These are phyloP conservation scores for Chaetomiaceae sp. DNA, from an alignment of 2,329 filamentous ascomycete species.

Conservation along the genomic window DNA sequence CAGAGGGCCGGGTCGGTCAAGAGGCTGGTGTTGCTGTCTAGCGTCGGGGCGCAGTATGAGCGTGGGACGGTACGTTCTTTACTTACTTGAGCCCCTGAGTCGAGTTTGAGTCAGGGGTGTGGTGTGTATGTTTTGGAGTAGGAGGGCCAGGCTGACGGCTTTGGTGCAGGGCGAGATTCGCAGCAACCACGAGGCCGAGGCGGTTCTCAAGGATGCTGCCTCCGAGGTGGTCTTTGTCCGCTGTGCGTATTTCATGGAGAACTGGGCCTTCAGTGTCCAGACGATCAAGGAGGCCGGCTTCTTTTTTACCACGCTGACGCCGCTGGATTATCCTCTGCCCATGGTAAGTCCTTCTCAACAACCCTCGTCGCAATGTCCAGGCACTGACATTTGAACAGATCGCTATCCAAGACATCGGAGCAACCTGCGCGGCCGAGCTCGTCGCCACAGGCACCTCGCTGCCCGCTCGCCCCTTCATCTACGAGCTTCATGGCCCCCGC, in stretches of 20 bases:
- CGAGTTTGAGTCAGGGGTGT: neutral
- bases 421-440: constrained; percentile 11
- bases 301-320: constrained; percentile 33
- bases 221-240: constrained; percentile 31
- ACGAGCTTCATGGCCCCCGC: constrained; percentile 31
- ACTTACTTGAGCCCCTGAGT: no score
- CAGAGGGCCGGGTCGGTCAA: constrained; percentile 26
- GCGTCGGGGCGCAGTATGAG: constrained; percentile 31
- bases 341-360: constrained; percentile 30
- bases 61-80: constrained; percentile 29
- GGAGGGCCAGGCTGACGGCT: neutral
- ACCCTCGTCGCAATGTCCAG: no score
- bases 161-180: constrained; percentile 33
- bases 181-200: constrained; percentile 34
- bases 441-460: constrained; percentile 13
- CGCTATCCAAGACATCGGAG: constrained; percentile 25
- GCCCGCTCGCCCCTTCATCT: constrained; percentile 26
- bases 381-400: no score
- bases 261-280: constrained; percentile 31
- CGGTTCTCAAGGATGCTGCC: constrained; percentile 12
- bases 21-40: constrained; percentile 31
- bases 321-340: constrained; percentile 30
- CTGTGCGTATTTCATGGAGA: constrained; percentile 37
- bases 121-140: neutral
- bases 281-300: constrained; percentile 29